phyloP scores from a whole-genome alignment of 768 basidiomycete species.

The Candolleomyces eurysporus region DNA sequence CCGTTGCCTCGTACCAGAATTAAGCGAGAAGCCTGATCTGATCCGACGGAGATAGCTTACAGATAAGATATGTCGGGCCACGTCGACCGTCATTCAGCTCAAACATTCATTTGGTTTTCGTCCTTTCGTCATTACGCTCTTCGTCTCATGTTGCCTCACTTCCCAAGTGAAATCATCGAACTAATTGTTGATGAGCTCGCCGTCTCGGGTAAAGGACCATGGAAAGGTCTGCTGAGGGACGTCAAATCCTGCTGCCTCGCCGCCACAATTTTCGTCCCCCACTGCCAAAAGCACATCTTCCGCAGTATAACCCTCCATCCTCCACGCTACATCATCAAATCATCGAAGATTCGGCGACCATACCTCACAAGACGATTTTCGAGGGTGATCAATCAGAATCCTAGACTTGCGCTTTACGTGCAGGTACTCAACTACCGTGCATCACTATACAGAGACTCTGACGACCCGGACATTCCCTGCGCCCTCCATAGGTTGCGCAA shows the following conservation, averaged over 20 bases:
- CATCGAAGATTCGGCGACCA: not conserved
- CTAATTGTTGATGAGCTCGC: not conserved
- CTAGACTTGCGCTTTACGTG: not conserved
- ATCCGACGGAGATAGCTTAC: too few species aligned
- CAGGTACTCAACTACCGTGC: too few species aligned
- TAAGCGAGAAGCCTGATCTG: too few species aligned
- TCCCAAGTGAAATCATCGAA: not conserved
- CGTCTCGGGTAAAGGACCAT: not conserved
- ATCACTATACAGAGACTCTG: too few species aligned
- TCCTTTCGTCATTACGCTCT: too few species aligned
- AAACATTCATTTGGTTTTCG: too few species aligned
- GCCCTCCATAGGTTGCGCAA: too few species aligned
- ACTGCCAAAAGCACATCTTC: not conserved
- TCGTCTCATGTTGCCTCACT: not conserved
- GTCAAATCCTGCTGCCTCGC: not conserved
- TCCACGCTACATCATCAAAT: not conserved
- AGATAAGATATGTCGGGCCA: too few species aligned
- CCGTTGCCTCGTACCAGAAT: too few species aligned
- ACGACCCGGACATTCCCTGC: too few species aligned
- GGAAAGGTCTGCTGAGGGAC: not conserved
- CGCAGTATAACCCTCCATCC: not conserved
- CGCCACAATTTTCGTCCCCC: not conserved
- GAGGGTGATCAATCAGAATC: not conserved
- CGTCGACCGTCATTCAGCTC: too few species aligned
- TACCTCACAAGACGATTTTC: not conserved